These are phyloP conservation scores for Saccharum hybrid DNA, from an alignment of 202 grass and related monocot genomes.

Conservation along the genomic window DNA sequence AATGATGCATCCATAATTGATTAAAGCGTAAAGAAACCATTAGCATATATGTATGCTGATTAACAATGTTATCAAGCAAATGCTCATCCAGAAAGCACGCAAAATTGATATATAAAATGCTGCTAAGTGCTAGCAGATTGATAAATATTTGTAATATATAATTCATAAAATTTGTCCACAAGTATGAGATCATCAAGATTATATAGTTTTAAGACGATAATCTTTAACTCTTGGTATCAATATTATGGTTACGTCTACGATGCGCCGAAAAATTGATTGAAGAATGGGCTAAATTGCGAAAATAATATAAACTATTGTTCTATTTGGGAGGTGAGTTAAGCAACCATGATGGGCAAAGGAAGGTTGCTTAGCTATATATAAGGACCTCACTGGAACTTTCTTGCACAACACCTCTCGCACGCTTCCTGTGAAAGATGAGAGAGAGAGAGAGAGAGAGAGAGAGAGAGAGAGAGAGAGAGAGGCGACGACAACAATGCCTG, in stretches of 20 bases:
- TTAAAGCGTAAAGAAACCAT: slow-evolving; percentile 49
- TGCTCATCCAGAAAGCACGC: slow-evolving; percentile 4
- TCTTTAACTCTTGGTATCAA: slow-evolving; percentile 10
- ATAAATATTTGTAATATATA: background rate
- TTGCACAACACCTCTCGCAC: slow-evolving; percentile 52
- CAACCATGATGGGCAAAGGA: slow-evolving; percentile 45
- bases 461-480: background rate
- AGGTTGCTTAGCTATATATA: slow-evolving; percentile 58
- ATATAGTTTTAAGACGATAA: slow-evolving; percentile 11
- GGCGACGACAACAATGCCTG: slow-evolving; percentile 55
- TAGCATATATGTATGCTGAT: slow-evolving; percentile 8
- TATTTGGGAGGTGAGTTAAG: slow-evolving; percentile 43
- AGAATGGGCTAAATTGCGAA: slow-evolving; percentile 15
- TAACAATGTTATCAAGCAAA: slow-evolving; percentile 43
- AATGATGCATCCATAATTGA: slow-evolving; percentile 62
- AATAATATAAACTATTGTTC: slow-evolving; percentile 42
- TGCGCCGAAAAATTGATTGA: slow-evolving; percentile 14
- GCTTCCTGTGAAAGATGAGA: slow-evolving; percentile 10
- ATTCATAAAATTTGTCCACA: background rate
- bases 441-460: background rate
- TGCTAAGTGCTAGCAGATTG: slow-evolving; percentile 2
- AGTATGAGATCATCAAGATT: background rate
- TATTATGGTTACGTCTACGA: slow-evolving; percentile 9
- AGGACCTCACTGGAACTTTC: slow-evolving; percentile 54
- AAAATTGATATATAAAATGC: slow-evolving; percentile 14